phyloP scores from a whole-genome alignment of 164 flowering plant genomes.

The Berberis vulgaris region DNA sequence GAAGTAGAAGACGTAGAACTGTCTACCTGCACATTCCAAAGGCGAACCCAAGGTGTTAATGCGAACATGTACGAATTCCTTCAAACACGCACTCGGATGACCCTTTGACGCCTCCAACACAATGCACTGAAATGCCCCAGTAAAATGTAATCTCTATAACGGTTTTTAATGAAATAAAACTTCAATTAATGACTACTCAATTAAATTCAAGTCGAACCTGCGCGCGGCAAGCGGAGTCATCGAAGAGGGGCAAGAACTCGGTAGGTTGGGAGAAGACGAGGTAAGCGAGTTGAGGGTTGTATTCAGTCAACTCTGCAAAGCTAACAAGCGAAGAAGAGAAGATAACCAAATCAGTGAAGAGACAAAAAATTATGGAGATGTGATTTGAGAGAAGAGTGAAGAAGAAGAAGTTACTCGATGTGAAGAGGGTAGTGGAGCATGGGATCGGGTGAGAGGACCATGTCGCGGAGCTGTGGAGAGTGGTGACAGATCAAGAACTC shows the following conservation, averaged over 20 bases:
- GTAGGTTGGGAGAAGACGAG: constrained; percentile 44
- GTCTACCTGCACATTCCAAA: constrained; percentile 60
- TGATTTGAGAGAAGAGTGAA: background rate
- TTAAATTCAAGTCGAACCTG: constrained; percentile 30
- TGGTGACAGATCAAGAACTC: constrained; percentile 21
- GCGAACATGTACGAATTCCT: constrained; percentile 68
- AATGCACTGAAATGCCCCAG: constrained; percentile 5
- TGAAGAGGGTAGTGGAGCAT: constrained; percentile 66
- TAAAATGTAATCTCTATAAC: background rate
- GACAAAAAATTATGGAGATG: background rate
- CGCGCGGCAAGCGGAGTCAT: constrained; percentile 50
- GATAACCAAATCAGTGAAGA: background rate
- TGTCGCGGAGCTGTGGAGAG: constrained; percentile 45
- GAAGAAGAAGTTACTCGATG: constrained; percentile 41
- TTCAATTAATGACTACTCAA: background rate
- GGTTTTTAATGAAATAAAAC: background rate
- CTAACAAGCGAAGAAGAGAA: constrained; percentile 16
- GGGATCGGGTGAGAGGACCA: constrained; percentile 52
- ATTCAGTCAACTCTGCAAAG: constrained; percentile 55
- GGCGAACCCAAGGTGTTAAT: constrained; percentile 55
- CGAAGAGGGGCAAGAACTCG: constrained; percentile 36
- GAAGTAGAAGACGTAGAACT: background rate
- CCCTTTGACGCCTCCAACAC: constrained; percentile 23
- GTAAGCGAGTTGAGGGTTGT: constrained; percentile 33
- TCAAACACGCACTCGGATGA: constrained; percentile 25